Percentiles rank a stretch among this genome's conserved stretches.
These are phyloP conservation scores for Fusarium brachygibbosum DNA, from an alignment of 2,329 filamentous ascomycete genomes.

Conservation along the genomic window DNA sequence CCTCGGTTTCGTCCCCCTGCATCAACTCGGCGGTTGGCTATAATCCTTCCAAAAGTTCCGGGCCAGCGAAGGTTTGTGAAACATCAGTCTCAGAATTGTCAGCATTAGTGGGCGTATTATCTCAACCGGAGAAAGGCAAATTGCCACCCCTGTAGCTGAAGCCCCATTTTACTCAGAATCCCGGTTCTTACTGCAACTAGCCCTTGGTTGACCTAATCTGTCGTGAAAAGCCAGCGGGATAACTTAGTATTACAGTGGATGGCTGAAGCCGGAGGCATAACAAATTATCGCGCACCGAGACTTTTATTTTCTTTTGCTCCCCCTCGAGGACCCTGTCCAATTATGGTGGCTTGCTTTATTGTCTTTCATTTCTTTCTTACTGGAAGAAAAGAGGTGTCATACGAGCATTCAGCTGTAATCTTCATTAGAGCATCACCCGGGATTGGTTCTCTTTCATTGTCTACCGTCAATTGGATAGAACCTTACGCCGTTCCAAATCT, in stretches of 20 bases:
- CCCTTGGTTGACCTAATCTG: conserved; percentile 4
- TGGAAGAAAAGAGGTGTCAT: conserved; percentile 2
- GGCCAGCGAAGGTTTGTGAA: not conserved
- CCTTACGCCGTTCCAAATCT: not conserved
- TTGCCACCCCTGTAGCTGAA: conserved; percentile 1
- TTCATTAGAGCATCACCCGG: not conserved
- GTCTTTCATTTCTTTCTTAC: conserved; percentile 1
- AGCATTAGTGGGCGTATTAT: not conserved
- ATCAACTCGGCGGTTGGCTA: not conserved
- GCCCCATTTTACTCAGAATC: not conserved
- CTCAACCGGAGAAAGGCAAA: not conserved
- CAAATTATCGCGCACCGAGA: not conserved
- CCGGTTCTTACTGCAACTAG: conserved; percentile 2
- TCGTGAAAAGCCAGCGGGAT: not conserved
- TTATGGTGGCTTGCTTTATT: not conserved
- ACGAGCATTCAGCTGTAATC: not conserved
- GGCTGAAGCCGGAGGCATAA: not conserved
- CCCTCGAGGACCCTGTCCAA: not conserved
- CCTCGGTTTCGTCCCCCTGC: not conserved
- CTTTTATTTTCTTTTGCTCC: conserved; percentile 9
- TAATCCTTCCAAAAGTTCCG: not conserved
- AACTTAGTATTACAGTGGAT: conserved; percentile 1
- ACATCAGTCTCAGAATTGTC: not conserved
- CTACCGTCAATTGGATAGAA: conserved; percentile 8
- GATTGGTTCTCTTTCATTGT: conserved; percentile 4